phyloP scores from a whole-genome alignment of 192 early-diverging fungal species.

The Chytriomyces confervae region DNA sequence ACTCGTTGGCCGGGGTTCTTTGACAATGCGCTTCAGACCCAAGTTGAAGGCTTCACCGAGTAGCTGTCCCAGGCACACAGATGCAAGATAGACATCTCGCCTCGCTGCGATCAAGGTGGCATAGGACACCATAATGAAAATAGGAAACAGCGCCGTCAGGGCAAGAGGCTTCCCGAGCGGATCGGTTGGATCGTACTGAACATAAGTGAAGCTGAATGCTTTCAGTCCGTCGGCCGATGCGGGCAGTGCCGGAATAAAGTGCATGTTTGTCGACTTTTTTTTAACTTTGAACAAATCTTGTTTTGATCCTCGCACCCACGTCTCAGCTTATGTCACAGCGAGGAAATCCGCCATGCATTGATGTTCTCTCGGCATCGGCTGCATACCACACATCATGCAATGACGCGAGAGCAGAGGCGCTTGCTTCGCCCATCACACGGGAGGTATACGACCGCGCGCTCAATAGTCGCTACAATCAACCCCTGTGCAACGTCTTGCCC shows the following conservation, averaged over 20 bases:
- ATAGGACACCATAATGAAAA: slow-evolving; percentile 73
- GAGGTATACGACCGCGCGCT: not conserved
- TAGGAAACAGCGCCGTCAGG: slow-evolving; percentile 60
- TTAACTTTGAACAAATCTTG: not conserved
- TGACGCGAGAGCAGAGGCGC: too few relatives aligned
- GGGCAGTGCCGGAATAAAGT: not conserved
- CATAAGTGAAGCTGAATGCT: slow-evolving; percentile 73
- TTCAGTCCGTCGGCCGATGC: slow-evolving; percentile 36
- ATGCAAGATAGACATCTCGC: slow-evolving; percentile 60
- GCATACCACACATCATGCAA: too few relatives aligned
- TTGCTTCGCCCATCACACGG: not conserved
- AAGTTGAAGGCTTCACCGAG: slow-evolving; percentile 70
- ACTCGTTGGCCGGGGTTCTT: slow-evolving; percentile 71
- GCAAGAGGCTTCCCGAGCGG: slow-evolving; percentile 66
- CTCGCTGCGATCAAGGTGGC: slow-evolving; percentile 64
- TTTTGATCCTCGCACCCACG: not conserved
- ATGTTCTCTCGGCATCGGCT: too few relatives aligned
- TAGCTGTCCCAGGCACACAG: slow-evolving; percentile 76
- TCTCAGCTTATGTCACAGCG: not conserved
- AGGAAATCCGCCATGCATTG: too few relatives aligned
- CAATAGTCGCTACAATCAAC: not conserved
- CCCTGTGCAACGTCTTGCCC: slow-evolving; percentile 18
- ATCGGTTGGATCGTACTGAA: slow-evolving; percentile 68
- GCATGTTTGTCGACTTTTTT: too few relatives aligned
- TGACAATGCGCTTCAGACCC: slow-evolving; percentile 64